phyloP scores from a whole-genome alignment of 2,329 filamentous ascomycete genomes.

The Paraconiothyrium sp. region DNA sequence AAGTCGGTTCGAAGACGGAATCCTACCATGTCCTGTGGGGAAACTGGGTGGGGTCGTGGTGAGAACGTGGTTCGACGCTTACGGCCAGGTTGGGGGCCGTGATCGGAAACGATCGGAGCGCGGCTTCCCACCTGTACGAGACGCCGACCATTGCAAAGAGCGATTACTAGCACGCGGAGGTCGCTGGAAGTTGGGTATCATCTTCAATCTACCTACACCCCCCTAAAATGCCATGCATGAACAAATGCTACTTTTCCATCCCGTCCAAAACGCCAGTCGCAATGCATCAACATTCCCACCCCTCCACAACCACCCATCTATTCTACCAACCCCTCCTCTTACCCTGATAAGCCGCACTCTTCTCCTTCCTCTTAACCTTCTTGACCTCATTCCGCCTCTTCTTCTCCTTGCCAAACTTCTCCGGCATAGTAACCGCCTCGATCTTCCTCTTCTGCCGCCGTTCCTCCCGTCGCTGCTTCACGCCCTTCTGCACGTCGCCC shows the following conservation, averaged over 20 bases:
- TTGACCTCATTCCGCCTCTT: slow-evolving; percentile 72
- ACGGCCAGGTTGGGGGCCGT: not conserved
- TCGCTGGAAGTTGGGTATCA: slow-evolving; percentile 9
- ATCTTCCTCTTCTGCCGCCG: slow-evolving; percentile 87
- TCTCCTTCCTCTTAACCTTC: slow-evolving; percentile 70
- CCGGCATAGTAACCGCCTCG: slow-evolving; percentile 83
- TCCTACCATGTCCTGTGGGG: not conserved
- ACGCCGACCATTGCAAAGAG: no score
- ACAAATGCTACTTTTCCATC: slow-evolving; percentile 8
- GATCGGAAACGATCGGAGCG: not conserved
- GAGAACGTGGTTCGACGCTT: slow-evolving; percentile 1
- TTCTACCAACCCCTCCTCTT: slow-evolving; percentile 72
- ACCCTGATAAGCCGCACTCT: slow-evolving; percentile 74
- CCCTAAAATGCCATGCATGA: not conserved
- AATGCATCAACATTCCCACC: slow-evolving; percentile 2
- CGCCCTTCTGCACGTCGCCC: slow-evolving; percentile 74
- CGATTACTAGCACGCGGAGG: not conserved
- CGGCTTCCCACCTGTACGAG: not conserved
- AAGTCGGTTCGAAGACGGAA: not conserved
- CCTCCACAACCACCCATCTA: not conserved
- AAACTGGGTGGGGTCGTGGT: not conserved
- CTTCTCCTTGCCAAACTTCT: slow-evolving; percentile 77
- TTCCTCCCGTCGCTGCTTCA: slow-evolving; percentile 76
- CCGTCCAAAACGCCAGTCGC: slow-evolving; percentile 10
- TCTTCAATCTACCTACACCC: slow-evolving; percentile 6